Percentiles rank a stretch among this genome's conserved stretches.
phyloP scores from a whole-genome alignment of 257 asterid species.

The Capsicum rhomboideum region DNA sequence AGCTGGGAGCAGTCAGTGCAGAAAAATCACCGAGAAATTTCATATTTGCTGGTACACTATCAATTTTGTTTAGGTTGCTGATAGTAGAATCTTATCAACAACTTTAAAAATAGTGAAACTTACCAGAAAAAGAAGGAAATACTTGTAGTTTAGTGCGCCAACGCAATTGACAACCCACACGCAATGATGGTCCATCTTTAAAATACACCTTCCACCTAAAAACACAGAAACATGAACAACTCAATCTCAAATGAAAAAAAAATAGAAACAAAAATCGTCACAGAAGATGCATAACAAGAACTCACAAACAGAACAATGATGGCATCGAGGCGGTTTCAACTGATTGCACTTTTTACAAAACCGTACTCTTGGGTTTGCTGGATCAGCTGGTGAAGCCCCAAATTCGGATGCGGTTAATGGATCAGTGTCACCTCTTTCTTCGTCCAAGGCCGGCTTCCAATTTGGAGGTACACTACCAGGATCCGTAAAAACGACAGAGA shows the following conservation, averaged over 20 bases:
- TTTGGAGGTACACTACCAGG: constrained; percentile 89
- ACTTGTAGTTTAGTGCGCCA: constrained; percentile 95
- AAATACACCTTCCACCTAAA: constrained; percentile 95
- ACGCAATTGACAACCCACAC: constrained; percentile 99
- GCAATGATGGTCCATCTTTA: constrained; percentile 99
- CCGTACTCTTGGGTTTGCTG: constrained; percentile 51
- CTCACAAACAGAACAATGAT: constrained; percentile 99
- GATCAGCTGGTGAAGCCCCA: constrained; percentile 28
- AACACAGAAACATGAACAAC: constrained; percentile 1
- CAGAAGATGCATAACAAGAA: constrained; percentile 18
- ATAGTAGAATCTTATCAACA: neutral
- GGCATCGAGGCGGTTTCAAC: constrained; percentile 98
- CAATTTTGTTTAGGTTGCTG: neutral
- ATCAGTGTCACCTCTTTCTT: constrained; percentile 77
- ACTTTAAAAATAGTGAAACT: neutral
- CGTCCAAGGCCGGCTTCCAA: constrained; percentile 85
- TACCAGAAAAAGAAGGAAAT: constrained; percentile 98
- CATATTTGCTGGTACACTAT: neutral
- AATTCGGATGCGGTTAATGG: constrained; percentile 64
- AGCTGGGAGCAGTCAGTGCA: neutral
- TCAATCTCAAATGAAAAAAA: constrained; percentile 11
- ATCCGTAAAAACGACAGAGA: constrained; percentile 91
- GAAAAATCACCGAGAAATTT: neutral
- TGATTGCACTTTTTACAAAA: constrained; percentile 93
- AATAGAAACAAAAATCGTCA: constrained; percentile 3